Base-by-base conservation (phyloP, 352 stramenopile genomes). In the Globisporangium acanthophoron region DNA sequence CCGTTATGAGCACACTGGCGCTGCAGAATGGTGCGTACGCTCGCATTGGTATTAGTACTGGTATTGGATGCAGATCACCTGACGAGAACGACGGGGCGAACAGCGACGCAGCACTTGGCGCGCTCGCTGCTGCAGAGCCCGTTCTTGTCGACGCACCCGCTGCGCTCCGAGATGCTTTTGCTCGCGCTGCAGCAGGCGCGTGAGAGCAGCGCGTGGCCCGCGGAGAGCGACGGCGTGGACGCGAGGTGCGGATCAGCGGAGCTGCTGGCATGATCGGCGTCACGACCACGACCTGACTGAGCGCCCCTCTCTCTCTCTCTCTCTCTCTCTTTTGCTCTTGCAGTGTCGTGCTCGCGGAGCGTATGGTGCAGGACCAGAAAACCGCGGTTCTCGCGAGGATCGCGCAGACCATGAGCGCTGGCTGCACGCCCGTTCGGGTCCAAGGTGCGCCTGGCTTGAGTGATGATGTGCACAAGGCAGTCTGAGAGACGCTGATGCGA, bases 81-180 rank as follows among this genome's bases (percentile, higher is more conserved):
- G 24, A 27, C 27, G 5, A 39, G 27, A 12, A 20, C 5, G 29
- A 15, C 27, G 21, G 3, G 2, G 8, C 6, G 21, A 37, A 54
- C 48, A 54, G 73, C 73, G 12, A 61, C 71, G 29, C 21, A 71
- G 44, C 68, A 80, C 51, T 54, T 85, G 37, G 56, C 76, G 49
- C 61, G 58, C 11, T 73, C 75, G n/a, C 67, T 82, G 48, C 52
- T 82, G n/a, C 66, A 81, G 56, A 85, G 76, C 58, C 66, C 71
- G n/a, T 85, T 73, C 51, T 49, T 85, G 35, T 27, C 61, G n/a
- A 64, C 69, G 8, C 71, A 81, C 39, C 73, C 76, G 18, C 74
- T 74, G 5, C 70, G 69, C 12, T 80, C 70, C 2, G 66, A 80
- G 62, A 43, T 85, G 35, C 27, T 78, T 20, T 39, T 64, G 27